Conservation (phyloP, 192 early-diverging fungal genomes). For the Coemansia guatemalensis region DNA sequence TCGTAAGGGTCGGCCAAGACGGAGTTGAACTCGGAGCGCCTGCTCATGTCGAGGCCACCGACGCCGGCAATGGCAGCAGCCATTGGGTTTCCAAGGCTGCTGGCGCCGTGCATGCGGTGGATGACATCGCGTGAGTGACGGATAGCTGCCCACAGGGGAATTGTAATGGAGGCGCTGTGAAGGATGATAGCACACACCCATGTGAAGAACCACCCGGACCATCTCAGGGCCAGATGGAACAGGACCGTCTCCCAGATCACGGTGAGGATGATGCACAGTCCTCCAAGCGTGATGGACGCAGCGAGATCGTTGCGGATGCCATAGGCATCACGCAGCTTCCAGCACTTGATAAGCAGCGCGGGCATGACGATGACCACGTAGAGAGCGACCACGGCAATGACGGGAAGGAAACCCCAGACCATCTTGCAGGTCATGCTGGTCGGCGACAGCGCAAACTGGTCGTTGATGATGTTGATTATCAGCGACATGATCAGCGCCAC, state of each 20-base stretch:
- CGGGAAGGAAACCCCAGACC: conserved; percentile 39
- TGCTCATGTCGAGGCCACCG: conserved; percentile 22
- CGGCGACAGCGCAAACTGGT: conserved; percentile 37
- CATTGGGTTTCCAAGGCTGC: conserved; percentile 25
- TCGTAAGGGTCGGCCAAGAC: conserved; percentile 41
- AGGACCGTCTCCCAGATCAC: conserved; percentile 37
- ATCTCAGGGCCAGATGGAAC: conserved; percentile 10
- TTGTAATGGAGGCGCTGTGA: conserved; percentile 25
- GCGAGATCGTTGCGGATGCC: conserved; percentile 48
- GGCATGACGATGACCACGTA: conserved; percentile 32
- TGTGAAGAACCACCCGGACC: conserved; percentile 46
- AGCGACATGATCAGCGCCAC: conserved; percentile 28
- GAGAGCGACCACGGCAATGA: conserved; percentile 3
- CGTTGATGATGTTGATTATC: conserved; percentile 39
- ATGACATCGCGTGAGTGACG: conserved; percentile 41
- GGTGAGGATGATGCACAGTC: conserved; percentile 16
- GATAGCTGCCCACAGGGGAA: conserved; percentile 35
- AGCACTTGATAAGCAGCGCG: conserved; percentile 26
- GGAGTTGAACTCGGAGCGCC: conserved; percentile 38
- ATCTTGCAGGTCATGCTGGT: conserved; percentile 23
- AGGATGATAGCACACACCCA: conserved; percentile 29
- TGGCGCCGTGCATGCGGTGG: conserved; percentile 39
- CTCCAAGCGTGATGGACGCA: conserved; percentile 25
- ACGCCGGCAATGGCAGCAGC: conserved; percentile 33
- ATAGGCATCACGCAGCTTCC: conserved; percentile 41